A percentile compares a stretch with the other conserved stretches of the same genome.
Conservation (phyloP, 2,329 filamentous ascomycete species). For the Diplocarpon mali region DNA sequence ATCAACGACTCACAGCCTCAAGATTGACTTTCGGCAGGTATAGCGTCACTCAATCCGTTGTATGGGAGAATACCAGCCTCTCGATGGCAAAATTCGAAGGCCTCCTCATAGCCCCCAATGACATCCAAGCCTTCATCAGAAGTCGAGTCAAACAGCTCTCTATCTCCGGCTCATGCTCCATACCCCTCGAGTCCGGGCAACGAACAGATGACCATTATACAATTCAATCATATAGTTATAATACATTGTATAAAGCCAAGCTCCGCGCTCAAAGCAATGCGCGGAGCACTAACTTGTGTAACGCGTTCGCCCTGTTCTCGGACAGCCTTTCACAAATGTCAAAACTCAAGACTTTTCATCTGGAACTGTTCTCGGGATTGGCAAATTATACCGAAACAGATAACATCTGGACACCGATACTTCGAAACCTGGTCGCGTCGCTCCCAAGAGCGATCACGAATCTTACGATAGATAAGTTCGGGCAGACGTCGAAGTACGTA, state of each 20-base stretch:
- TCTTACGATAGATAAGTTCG: constrained; percentile 1
- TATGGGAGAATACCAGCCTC: not conserved
- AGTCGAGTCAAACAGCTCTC: not conserved
- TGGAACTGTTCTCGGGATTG: not conserved
- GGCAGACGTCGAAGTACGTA: not conserved
- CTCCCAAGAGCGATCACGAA: not conserved
- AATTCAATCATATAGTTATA: not conserved
- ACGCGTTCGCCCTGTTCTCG: not conserved
- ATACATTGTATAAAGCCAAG: not conserved
- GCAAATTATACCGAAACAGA: not conserved
- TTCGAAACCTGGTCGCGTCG: not conserved
- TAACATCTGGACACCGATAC: not conserved
- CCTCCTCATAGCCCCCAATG: not conserved
- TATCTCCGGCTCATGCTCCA: not conserved
- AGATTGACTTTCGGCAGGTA: not conserved
- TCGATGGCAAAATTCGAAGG: not conserved
- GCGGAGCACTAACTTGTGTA: not conserved
- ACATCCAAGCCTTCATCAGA: not conserved
- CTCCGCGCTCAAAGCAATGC: not conserved
- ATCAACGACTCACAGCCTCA: not conserved
- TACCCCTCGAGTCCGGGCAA: too few species aligned
- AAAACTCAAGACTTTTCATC: not conserved
- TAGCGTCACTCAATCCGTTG: not conserved
- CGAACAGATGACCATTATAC: too few species aligned
- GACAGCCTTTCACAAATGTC: not conserved